These are phyloP conservation scores for Trichoderma gracile DNA, from an alignment of 2,329 filamentous ascomycete genomes.

Conservation along the genomic window DNA sequence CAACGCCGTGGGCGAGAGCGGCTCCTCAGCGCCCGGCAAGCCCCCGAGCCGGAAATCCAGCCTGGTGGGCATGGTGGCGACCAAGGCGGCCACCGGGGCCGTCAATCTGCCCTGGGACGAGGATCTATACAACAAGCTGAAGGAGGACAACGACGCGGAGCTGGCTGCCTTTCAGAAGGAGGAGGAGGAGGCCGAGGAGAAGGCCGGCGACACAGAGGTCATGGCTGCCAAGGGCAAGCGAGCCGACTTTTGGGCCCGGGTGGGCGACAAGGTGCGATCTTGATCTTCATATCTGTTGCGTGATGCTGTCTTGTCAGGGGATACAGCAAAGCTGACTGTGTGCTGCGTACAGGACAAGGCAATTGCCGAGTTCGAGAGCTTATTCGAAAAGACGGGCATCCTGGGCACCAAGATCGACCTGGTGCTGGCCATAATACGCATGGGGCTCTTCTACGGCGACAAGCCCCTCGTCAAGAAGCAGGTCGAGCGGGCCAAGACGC, in stretches of 20 bases:
- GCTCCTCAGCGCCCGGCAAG: slow-evolving; percentile 53
- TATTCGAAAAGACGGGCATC: slow-evolving; percentile 96
- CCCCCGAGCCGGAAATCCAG: slow-evolving; percentile 68
- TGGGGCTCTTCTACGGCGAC: slow-evolving; percentile 95
- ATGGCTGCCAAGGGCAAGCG: slow-evolving; percentile 90
- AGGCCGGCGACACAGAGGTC: slow-evolving; percentile 94
- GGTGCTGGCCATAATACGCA: slow-evolving; percentile 91
- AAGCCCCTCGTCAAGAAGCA: slow-evolving; percentile 91
- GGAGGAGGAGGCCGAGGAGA: slow-evolving; percentile 91
- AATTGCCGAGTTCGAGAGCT: slow-evolving; percentile 84
- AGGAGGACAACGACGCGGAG: slow-evolving; percentile 76
- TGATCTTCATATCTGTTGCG: no score
- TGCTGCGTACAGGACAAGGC: slow-evolving; percentile 73
- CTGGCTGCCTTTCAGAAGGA: slow-evolving; percentile 77
- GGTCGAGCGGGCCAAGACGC: slow-evolving; percentile 80
- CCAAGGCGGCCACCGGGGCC: slow-evolving; percentile 62
- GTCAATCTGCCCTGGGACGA: slow-evolving; percentile 89
- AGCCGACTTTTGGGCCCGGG: slow-evolving; percentile 92
- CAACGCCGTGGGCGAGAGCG: slow-evolving; percentile 70
- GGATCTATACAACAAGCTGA: slow-evolving; percentile 74
- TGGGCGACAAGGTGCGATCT: slow-evolving; percentile 82
- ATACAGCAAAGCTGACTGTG: not conserved
- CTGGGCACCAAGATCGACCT: slow-evolving; percentile 97
- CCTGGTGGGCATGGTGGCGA: slow-evolving; percentile 73
- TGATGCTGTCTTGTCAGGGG: no score